Evolutionary conservation across 352 stramenopile genomes (phyloP), one percentile per base, ranked within the genome.

Genomic region (Phytophthora pluvialis): DNA sequence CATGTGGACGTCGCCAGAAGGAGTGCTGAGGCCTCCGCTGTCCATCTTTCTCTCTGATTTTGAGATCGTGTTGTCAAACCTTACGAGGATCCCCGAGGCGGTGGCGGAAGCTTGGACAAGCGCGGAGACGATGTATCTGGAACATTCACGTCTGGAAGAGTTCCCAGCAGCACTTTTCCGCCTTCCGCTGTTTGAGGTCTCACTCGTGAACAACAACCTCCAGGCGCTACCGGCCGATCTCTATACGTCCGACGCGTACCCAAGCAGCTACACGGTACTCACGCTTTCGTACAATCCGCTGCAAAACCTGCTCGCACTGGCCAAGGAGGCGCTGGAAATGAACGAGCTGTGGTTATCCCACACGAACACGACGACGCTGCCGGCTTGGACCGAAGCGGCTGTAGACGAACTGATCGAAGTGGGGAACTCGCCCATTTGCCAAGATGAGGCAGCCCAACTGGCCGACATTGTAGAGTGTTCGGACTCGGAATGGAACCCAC

Each of bases 1-100:
- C 49, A 81, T 88, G 68, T 78, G 63, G 2, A 33, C 40, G 11
- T 43, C 81, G 12, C 78, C 78, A 0, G 56, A 75, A 16, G 71
- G 73, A 11, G 38, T 80, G 1, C 43, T 83, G 5, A 47, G 61
- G 33, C 2, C 62, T 18, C 15, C 62, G 9, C 56, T 83, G 0
- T 76, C 79, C 0, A 50, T 49, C 0, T 63, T 67, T 11, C 57
- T 84, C 25, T 70, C 52, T 4, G 79, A 88, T 18, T 64, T 82
- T 43, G 74, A 82, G 46, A 66, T 82, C 15, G 48, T 57, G 10
- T 32, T 47, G 4, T 70, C 70, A 25, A 82, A 82, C 29, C 33
- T 75, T n/a, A 78, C 64, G 0, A 28, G 32, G 11, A 43, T 77
- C 10, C 61, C 74, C 0, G 15, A 32, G 6, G 60, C 72, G 32